Percentiles rank a stretch among this genome's conserved stretches.
Evolutionary conservation across 805 yeast genomes (phyloP).

Genomic region (Hanseniaspora valbyensis): DNA sequence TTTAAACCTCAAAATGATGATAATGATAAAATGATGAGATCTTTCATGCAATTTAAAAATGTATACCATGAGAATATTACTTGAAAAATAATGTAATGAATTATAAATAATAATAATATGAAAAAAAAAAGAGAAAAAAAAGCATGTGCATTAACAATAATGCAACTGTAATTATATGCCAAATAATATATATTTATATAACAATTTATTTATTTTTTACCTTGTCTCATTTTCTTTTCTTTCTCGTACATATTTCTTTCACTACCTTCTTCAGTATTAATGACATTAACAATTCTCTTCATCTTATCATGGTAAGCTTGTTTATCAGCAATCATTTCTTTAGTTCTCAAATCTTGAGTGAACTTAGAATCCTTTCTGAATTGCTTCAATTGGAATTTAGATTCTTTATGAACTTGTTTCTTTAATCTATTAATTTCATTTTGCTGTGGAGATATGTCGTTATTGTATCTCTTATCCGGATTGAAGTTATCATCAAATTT

Average conservation of each 20-base stretch:
- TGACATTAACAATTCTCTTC: slow-evolving; percentile 74
- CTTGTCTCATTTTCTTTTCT: slow-evolving; percentile 59
- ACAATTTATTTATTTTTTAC: slow-evolving; percentile 28
- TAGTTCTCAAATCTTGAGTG: slow-evolving; percentile 73
- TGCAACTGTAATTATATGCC: too few relatives aligned
- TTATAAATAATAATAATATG: not conserved
- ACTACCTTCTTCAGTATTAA: slow-evolving; percentile 88
- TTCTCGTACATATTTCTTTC: slow-evolving; percentile 87
- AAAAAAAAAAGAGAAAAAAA: too few relatives aligned
- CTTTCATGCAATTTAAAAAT: slow-evolving; percentile 12
- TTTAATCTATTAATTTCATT: slow-evolving; percentile 74
- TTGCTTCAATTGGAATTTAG: slow-evolving; percentile 77
- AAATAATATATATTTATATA: too few relatives aligned
- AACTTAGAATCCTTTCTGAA: slow-evolving; percentile 81
- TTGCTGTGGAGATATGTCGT: slow-evolving; percentile 52
- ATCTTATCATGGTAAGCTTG: slow-evolving; percentile 79
- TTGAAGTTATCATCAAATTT: slow-evolving; percentile 91
- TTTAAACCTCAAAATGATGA: not conserved
- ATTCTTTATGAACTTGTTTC: slow-evolving; percentile 81
- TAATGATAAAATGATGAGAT: slow-evolving; percentile 13
- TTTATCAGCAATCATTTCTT: slow-evolving; percentile 63
- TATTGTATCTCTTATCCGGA: slow-evolving; percentile 87
- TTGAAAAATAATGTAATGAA: too few relatives aligned
- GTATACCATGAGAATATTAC: not conserved
- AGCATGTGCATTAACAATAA: too few relatives aligned